Evolutionary conservation across 78 protist species (phyloP).

Genomic region (Tieghemostelium lacteum): DNA sequence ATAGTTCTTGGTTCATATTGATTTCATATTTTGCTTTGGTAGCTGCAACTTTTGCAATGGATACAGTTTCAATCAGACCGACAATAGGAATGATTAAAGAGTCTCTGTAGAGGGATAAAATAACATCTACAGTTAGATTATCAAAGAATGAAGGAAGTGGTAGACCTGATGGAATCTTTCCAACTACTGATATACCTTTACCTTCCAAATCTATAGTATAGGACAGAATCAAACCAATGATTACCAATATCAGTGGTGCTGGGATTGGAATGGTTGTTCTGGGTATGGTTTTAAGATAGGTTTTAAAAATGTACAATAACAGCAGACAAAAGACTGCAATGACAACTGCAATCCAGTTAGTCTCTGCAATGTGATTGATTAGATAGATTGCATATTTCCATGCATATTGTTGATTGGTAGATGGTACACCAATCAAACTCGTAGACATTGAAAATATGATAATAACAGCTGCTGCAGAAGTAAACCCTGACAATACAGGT

Average conservation of each 20-base stretch:
- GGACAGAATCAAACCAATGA: slow-evolving; percentile 2
- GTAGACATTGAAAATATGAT: slow-evolving; percentile 19
- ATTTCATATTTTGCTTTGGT: slow-evolving; percentile 44
- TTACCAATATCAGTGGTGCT: slow-evolving; percentile 44
- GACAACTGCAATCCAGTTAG: slow-evolving; percentile 42
- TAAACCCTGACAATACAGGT: slow-evolving; percentile 83
- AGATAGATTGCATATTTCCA: slow-evolving; percentile 13
- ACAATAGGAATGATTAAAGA: slow-evolving; percentile 28
- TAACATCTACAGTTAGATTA: background rate
- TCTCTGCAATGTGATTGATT: background rate
- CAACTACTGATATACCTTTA: slow-evolving; percentile 14
- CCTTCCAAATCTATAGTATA: slow-evolving; percentile 24
- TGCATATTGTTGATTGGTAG: slow-evolving; percentile 23
- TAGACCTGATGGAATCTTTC: slow-evolving; percentile 1
- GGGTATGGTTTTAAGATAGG: slow-evolving; percentile 25
- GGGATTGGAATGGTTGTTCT: slow-evolving; percentile 41
- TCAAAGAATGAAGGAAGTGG: slow-evolving; percentile 12
- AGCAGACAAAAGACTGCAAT: slow-evolving; percentile 9
- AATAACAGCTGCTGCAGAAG: slow-evolving; percentile 77
- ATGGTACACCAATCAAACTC: background rate
- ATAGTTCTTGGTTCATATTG: slow-evolving; percentile 30
- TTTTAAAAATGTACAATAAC: slow-evolving; percentile 23
- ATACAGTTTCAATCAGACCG: slow-evolving; percentile 51
- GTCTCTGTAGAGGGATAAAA: slow-evolving; percentile 30
- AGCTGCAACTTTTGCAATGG: slow-evolving; percentile 43